Conservation (phyloP, 257 asterid species). For the Nicotiana benthamiana region DNA sequence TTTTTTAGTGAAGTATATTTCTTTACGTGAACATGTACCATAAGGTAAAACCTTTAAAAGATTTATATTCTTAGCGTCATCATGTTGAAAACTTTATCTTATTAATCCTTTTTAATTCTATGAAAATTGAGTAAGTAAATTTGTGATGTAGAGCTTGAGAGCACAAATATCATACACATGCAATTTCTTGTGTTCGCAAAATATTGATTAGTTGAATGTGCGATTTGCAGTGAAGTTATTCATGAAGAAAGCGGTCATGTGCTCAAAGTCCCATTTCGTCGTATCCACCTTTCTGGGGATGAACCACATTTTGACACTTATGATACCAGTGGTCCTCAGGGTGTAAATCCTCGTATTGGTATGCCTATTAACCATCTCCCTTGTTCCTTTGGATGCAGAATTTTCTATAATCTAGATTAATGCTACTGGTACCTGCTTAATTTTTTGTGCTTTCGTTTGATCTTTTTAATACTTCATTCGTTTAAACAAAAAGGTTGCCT, state of each 20-base stretch:
- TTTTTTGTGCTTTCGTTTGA: background rate
- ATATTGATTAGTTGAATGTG: conserved; percentile 11
- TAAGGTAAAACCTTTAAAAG: background rate
- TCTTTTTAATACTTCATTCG: background rate
- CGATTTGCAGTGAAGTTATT: conserved; percentile 60
- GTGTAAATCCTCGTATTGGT: conserved; percentile 63
- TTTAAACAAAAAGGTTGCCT: background rate
- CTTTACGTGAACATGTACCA: background rate
- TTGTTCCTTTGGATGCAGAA: background rate
- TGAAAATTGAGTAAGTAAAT: background rate
- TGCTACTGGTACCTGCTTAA: background rate
- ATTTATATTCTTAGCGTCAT: background rate
- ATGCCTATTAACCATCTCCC: conserved; percentile 5
- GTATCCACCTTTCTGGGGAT: conserved; percentile 77
- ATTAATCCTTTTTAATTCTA: background rate
- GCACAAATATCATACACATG: background rate
- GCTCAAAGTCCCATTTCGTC: conserved; percentile 81
- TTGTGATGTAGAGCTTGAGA: background rate
- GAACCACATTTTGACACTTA: conserved; percentile 90
- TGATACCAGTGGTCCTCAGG: conserved; percentile 96
- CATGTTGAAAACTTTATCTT: background rate
- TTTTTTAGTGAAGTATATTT: background rate
- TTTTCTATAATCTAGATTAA: background rate
- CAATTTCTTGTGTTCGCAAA: background rate
- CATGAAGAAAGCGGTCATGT: conserved; percentile 75